These are phyloP conservation scores for Bifiguratus adelaidae DNA, from an alignment of 192 early-diverging fungal species.

Conservation along the genomic window DNA sequence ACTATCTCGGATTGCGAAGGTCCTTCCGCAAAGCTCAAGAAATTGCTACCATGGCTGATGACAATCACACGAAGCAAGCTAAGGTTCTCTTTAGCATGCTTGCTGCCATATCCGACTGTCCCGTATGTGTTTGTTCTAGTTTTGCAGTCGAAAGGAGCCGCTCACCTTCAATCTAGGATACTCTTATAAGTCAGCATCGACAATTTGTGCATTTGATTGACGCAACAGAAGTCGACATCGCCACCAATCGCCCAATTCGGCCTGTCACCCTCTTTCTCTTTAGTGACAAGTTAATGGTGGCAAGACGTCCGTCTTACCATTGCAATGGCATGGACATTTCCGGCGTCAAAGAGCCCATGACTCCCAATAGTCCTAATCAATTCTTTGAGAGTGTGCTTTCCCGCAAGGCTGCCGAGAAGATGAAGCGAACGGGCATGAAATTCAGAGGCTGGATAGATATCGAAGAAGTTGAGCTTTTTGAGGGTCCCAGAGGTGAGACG, in stretches of 20 bases:
- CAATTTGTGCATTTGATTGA: conserved; percentile 12
- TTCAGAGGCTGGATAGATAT: conserved; percentile 16
- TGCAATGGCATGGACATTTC: conserved; percentile 13
- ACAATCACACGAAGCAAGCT: conserved; percentile 14
- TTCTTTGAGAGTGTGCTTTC: neutral
- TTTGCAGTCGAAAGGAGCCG: conserved; percentile 3
- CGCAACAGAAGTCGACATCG: conserved; percentile 10
- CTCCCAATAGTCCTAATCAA: neutral
- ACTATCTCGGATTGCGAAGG: conserved; percentile 4
- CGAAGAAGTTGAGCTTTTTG: conserved; percentile 9
- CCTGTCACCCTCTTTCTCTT: conserved; percentile 19
- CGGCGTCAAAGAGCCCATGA: conserved; percentile 5
- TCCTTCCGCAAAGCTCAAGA: conserved; percentile 11
- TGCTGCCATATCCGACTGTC: conserved; percentile 13
- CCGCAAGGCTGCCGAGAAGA: neutral
- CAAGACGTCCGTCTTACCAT: conserved; percentile 9
- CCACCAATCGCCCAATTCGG: conserved; percentile 6
- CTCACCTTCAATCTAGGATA: conserved; percentile 3
- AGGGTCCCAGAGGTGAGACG: conserved; percentile 5
- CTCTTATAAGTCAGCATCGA: conserved; percentile 16
- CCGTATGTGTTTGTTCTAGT: conserved; percentile 5
- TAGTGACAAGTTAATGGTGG: conserved; percentile 19
- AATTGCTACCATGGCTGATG: conserved; percentile 20
- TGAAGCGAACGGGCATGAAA: conserved; percentile 1
- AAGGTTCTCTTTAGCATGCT: conserved; percentile 19